Conservation (phyloP, 1,139 yeast species). For the Candida sanyaensis region DNA sequence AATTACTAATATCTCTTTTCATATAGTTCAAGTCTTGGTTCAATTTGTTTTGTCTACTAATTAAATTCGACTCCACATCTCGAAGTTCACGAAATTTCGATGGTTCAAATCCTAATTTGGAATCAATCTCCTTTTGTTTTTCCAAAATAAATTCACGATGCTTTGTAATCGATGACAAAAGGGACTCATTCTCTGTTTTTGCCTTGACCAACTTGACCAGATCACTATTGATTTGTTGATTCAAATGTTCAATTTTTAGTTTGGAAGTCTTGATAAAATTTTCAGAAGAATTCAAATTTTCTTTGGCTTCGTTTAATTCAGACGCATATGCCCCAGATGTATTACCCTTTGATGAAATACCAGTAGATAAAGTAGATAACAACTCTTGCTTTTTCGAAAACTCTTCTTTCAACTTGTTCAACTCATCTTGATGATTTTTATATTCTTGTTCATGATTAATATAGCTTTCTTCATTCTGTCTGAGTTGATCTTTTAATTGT, state of each 20-base stretch:
- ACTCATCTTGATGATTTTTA: constrained; percentile 40
- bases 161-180: constrained; percentile 43
- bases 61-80: constrained; percentile 35
- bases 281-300: constrained; percentile 53
- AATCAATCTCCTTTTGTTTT: constrained; percentile 47
- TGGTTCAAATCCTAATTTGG: constrained; percentile 61
- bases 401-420: constrained; percentile 49
- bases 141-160: constrained; percentile 39
- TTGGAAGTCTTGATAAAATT: constrained; percentile 62
- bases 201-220: constrained; percentile 58
- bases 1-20: constrained; percentile 61
- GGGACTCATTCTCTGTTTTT: constrained; percentile 47
- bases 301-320: constrained; percentile 69
- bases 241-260: constrained; percentile 59
- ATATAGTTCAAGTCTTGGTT: constrained; percentile 55
- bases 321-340: constrained; percentile 78
- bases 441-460: constrained; percentile 36
- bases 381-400: constrained; percentile 73
- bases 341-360: constrained; percentile 81
- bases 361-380: constrained; percentile 81
- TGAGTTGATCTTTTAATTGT: constrained; percentile 26
- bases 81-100: constrained; percentile 47
- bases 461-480: constrained; percentile 29
- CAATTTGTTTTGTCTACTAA: constrained; percentile 33
- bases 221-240: constrained; percentile 53